Percentiles rank a stretch among this genome's conserved stretches.
Evolutionary conservation across 2,329 filamentous ascomycete genomes (phyloP).

Genomic region (Aspergillus hiratsukae): DNA sequence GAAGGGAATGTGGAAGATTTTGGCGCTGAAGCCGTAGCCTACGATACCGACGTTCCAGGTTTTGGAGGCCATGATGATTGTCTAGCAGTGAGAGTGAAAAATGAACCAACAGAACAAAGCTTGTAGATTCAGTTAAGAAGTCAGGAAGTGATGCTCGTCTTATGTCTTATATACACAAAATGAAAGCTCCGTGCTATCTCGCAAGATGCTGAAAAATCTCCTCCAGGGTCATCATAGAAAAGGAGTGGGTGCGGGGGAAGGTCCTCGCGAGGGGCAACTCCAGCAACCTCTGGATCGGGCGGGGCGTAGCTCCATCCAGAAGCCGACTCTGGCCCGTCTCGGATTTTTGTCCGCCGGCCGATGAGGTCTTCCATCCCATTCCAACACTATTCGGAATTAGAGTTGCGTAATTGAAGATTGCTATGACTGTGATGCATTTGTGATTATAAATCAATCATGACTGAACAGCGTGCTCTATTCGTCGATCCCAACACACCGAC

Average conservation of each 20-base stretch:
- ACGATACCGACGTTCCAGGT: constrained; percentile 55
- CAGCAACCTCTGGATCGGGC: constrained; percentile 32
- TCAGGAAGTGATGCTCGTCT: not conserved
- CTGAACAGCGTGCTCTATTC: constrained; percentile 8
- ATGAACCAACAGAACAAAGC: not conserved
- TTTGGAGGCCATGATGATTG: constrained; percentile 37
- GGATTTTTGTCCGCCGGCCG: constrained; percentile 8
- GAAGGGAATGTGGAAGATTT: constrained; percentile 81
- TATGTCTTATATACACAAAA: not conserved
- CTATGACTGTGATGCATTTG: not conserved
- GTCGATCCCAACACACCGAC: constrained; percentile 26
- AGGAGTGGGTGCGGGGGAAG: constrained; percentile 26
- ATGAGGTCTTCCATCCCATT: not conserved
- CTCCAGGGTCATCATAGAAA: constrained; percentile 3
- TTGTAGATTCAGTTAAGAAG: not conserved
- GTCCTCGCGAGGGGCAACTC: constrained; percentile 27
- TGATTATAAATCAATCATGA: constrained; percentile 4
- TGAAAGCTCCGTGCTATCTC: not conserved
- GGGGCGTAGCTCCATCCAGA: constrained; percentile 41
- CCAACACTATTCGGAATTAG: not conserved
- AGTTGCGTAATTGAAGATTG: not conserved
- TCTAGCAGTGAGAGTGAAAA: not conserved
- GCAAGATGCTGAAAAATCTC: not conserved
- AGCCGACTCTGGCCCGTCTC: constrained; percentile 46
- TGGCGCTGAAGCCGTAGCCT: constrained; percentile 63